Evolutionary conservation across 2,329 filamentous ascomycete species (phyloP).

Genomic region (Coniochaeta ligniaria): DNA sequence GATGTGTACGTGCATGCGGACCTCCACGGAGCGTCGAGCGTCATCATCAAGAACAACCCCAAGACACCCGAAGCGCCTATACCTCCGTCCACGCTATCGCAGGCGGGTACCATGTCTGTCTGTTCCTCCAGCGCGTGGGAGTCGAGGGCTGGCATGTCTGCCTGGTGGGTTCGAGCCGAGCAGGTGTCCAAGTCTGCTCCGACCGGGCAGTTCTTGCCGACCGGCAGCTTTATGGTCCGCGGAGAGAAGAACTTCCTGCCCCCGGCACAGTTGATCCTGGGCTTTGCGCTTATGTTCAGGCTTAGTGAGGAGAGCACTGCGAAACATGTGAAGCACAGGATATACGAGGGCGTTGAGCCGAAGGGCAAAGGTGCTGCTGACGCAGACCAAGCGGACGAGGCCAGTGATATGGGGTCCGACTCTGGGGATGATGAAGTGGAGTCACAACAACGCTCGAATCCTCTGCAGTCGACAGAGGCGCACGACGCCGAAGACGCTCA

Average conservation of each 20-base stretch:
- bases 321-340: constrained; percentile 69
- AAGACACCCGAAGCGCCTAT: constrained; percentile 76
- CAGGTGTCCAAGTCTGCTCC: constrained; percentile 83
- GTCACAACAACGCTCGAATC: constrained; percentile 1
- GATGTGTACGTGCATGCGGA: constrained; percentile 92
- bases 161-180: constrained; percentile 89
- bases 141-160: constrained; percentile 89
- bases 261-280: constrained; percentile 78
- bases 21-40: constrained; percentile 71
- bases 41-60: constrained; percentile 84
- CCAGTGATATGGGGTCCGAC: constrained; percentile 15
- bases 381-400: constrained; percentile 10
- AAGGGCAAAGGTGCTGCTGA: constrained; percentile 6
- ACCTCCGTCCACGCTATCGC: constrained; percentile 81
- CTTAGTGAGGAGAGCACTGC: constrained; percentile 83
- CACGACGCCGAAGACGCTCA: constrained; percentile 24
- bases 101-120: constrained; percentile 80
- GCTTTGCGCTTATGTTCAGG: constrained; percentile 80
- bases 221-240: constrained; percentile 71
- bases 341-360: constrained; percentile 20
- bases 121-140: constrained; percentile 91
- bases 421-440: constrained; percentile 21
- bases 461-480: constrained; percentile 10
- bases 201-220: constrained; percentile 70
- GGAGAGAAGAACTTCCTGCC: constrained; percentile 90